phyloP scores from a whole-genome alignment of 495 filamentous ascomycete genomes.

The Talaromyces stipitatus region DNA sequence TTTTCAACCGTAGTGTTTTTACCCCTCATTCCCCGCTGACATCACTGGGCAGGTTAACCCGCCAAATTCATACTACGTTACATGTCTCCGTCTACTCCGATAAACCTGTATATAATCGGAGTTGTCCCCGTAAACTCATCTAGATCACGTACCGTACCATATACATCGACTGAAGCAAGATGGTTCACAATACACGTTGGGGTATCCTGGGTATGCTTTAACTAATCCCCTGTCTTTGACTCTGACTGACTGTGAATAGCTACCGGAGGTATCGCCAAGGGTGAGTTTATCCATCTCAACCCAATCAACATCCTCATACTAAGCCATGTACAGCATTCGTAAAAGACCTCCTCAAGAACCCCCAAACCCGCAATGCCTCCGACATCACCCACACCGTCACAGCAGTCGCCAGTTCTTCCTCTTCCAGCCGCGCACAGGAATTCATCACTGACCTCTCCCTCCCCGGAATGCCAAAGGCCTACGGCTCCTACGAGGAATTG shows the following conservation, averaged over 20 bases:
- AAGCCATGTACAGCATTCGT: conserved; percentile 51
- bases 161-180: conserved; percentile 12
- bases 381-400: conserved; percentile 73
- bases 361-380: conserved; percentile 58
- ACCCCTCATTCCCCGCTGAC: neutral
- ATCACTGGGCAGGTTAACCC: conserved; percentile 2
- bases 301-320: neutral
- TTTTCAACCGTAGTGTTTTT: no score
- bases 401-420: conserved; percentile 77
- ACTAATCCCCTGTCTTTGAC: neutral
- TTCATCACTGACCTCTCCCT: conserved; percentile 65
- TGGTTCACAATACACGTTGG: conserved; percentile 58
- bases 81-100: neutral
- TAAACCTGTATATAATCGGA: neutral
- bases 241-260: conserved; percentile 31
- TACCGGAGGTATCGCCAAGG: conserved; percentile 71
- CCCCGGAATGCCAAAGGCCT: conserved; percentile 60
- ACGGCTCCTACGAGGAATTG: conserved; percentile 74
- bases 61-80: neutral
- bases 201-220: conserved; percentile 58
- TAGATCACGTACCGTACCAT: neutral
- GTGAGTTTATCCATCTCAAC: conserved; percentile 30
- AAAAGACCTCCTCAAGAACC: conserved; percentile 74
- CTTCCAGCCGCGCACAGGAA: conserved; percentile 53
- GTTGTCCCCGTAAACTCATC: neutral